These are phyloP conservation scores for Globisporangium abappressorium DNA, from an alignment of 352 stramenopile species.

Conservation along the genomic window DNA sequence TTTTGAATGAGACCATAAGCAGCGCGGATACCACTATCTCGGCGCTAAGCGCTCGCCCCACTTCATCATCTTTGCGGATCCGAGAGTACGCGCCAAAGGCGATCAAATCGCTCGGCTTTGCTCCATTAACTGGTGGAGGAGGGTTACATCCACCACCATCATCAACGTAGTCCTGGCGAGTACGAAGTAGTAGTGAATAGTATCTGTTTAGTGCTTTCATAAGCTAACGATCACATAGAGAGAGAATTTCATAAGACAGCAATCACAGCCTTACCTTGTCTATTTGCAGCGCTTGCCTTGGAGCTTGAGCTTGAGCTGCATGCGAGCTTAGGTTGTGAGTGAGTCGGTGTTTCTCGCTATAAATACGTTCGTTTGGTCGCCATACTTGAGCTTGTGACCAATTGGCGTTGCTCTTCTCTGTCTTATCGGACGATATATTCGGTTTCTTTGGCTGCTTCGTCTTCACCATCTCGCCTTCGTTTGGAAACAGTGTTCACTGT, in stretches of 20 bases:
- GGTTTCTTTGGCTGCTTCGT: not conserved
- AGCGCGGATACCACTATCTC: not conserved
- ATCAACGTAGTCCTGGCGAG: not conserved
- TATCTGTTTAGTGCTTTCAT: not conserved
- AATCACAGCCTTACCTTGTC: not conserved
- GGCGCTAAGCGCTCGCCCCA: conserved; percentile 22
- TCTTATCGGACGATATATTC: not conserved
- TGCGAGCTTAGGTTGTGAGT: not conserved
- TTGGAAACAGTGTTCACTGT: not conserved
- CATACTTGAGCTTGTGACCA: not conserved
- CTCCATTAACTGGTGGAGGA: conserved; percentile 24
- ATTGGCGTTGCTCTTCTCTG: not conserved
- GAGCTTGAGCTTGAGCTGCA: not conserved
- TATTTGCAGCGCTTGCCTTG: not conserved
- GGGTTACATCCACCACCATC: not conserved
- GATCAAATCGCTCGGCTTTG: conserved; percentile 66
- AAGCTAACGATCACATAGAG: not conserved
- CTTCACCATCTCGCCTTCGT: not conserved
- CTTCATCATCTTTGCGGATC: conserved; percentile 69
- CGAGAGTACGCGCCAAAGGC: conserved; percentile 75
- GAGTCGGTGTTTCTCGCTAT: not conserved
- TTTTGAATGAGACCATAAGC: conserved; percentile 52
- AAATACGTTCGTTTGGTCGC: not conserved
- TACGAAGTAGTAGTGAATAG: not conserved
- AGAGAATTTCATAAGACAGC: not conserved